These are phyloP conservation scores for Xylaria castorea DNA, from an alignment of 495 filamentous ascomycete genomes.

Conservation along the genomic window DNA sequence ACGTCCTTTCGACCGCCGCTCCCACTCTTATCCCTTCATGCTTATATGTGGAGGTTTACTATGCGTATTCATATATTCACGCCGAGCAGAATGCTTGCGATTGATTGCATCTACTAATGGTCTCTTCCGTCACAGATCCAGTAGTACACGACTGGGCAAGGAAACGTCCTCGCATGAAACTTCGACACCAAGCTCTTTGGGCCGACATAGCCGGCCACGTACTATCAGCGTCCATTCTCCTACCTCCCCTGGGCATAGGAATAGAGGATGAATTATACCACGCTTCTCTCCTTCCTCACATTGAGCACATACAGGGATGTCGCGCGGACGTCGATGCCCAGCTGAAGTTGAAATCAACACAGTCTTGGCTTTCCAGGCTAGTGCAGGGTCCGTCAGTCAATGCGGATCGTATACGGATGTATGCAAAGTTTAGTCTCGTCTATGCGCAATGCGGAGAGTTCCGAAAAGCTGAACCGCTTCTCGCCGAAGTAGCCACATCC, in stretches of 20 bases:
- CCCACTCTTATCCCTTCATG: no score
- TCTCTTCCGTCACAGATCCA: background rate
- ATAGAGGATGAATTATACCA: background rate
- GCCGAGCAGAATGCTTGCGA: no score
- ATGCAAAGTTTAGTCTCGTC: conserved; percentile 57
- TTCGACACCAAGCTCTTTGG: background rate
- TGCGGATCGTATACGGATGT: conserved; percentile 67
- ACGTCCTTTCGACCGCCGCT: no score
- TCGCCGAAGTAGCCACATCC: background rate
- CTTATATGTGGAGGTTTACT: no score
- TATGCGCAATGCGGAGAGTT: background rate
- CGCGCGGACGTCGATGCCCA: background rate
- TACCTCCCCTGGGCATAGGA: background rate
- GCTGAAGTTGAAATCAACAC: background rate
- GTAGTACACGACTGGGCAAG: background rate
- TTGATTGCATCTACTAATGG: no score
- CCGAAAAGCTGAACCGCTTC: background rate
- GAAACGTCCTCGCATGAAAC: background rate
- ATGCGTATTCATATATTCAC: no score
- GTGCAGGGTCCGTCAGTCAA: conserved; percentile 67
- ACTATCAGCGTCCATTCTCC: background rate
- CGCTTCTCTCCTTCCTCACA: background rate
- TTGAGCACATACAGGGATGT: background rate
- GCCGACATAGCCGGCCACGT: background rate
- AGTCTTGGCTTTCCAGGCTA: conserved; percentile 34